A percentile compares a stretch with the other conserved stretches of the same genome.
phyloP scores from a whole-genome alignment of 108 stramenopile species.

The Tribonema minus region DNA sequence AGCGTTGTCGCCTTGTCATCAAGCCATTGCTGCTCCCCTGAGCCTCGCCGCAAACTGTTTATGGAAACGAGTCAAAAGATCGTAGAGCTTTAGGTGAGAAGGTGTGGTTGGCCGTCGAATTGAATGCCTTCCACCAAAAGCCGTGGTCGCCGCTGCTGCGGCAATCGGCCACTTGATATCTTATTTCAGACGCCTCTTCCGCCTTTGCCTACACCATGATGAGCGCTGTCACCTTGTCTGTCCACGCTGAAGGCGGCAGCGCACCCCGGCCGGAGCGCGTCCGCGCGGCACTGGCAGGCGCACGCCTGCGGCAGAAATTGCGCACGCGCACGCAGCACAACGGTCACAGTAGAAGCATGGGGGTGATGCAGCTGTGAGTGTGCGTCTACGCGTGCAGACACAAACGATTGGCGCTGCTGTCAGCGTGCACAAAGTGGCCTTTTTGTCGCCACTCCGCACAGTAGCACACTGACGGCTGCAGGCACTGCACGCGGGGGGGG shows the following conservation, averaged over 20 bases:
- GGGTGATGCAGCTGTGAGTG: background rate
- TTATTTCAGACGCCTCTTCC: too few relatives aligned
- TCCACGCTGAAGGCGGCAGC: slow-evolving; percentile 76
- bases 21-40: too few relatives aligned
- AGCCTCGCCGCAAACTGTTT: too few relatives aligned
- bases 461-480: too few relatives aligned
- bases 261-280: slow-evolving; percentile 83
- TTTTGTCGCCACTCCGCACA: too few relatives aligned
- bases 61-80: too few relatives aligned
- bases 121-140: background rate
- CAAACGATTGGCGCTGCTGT: too few relatives aligned
- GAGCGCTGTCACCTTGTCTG: background rate
- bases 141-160: background rate
- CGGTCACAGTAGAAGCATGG: background rate
- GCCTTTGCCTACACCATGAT: too few relatives aligned
- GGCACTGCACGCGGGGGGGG: too few relatives aligned
- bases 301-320: background rate
- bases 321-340: slow-evolving; percentile 26
- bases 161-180: background rate
- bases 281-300: background rate
- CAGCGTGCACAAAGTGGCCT: too few relatives aligned
- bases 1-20: too few relatives aligned
- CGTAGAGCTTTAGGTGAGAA: background rate
- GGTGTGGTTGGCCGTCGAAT: background rate
- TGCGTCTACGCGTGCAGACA: too few relatives aligned